Conservation (phyloP, 1,284 basidiomycete genomes). For the Meripilus lineatus region DNA sequence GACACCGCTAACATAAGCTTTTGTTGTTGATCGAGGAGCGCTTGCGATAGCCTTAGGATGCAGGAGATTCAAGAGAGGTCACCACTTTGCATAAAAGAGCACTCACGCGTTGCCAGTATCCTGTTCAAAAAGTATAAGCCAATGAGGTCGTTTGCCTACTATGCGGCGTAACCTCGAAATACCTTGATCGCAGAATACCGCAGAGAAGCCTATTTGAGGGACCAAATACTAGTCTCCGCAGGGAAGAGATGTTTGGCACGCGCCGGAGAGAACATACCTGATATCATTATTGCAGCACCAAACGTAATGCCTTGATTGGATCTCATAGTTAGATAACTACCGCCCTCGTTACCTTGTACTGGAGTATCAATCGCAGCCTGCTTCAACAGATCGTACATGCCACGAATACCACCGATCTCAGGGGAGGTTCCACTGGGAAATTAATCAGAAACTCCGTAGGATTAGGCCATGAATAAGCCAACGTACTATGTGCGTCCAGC, state of each 20-base stretch:
- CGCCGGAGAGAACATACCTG: slow-evolving; percentile 19
- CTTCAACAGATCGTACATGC: slow-evolving; percentile 57
- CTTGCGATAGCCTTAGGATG: slow-evolving; percentile 42
- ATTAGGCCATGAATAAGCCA: slow-evolving; percentile 9
- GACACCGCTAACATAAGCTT: slow-evolving; percentile 36
- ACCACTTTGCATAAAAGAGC: background rate
- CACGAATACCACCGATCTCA: slow-evolving; percentile 52
- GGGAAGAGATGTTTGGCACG: background rate
- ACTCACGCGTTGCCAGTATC: slow-evolving; percentile 46
- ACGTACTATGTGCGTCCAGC: slow-evolving; percentile 36
- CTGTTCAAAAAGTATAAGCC: slow-evolving; percentile 22
- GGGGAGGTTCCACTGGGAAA: slow-evolving; percentile 49
- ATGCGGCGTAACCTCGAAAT: slow-evolving; percentile 2
- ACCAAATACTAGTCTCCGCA: background rate
- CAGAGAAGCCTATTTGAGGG: slow-evolving; percentile 33
- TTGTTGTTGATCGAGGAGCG: slow-evolving; percentile 43
- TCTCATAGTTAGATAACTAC: slow-evolving; percentile 70
- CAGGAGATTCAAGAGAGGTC: background rate
- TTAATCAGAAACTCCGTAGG: slow-evolving; percentile 12
- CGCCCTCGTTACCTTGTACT: slow-evolving; percentile 60
- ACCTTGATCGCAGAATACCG: slow-evolving; percentile 49
- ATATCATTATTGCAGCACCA: slow-evolving; percentile 40
- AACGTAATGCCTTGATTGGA: slow-evolving; percentile 52
- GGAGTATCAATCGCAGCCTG: slow-evolving; percentile 43
- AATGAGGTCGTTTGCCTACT: background rate